These are phyloP conservation scores for Neofusicoccum umdonicola DNA, from an alignment of 2,329 filamentous ascomycete genomes.

Conservation along the genomic window DNA sequence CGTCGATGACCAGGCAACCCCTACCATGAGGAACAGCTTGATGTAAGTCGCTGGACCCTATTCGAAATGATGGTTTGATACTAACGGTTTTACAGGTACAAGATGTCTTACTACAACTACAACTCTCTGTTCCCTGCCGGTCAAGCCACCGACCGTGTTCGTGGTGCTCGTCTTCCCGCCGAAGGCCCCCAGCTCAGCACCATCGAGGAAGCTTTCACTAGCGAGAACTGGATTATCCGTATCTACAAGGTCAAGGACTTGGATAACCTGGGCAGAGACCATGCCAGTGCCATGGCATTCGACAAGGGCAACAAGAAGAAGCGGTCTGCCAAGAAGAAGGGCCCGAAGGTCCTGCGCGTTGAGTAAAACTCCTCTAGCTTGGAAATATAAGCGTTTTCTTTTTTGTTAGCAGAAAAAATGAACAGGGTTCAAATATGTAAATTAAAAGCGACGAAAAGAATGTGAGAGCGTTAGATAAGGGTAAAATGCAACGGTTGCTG, in stretches of 20 bases:
- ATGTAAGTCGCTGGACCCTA: conserved; percentile 64
- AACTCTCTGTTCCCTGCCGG: conserved; percentile 85
- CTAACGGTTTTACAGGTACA: conserved; percentile 69
- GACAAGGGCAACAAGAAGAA: conserved; percentile 82
- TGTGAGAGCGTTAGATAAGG: conserved; percentile 1
- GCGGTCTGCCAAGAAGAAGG: conserved; percentile 69
- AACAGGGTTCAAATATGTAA: neutral
- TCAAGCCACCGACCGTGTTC: conserved; percentile 87
- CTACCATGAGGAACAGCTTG: conserved; percentile 98
- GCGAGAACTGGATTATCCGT: conserved; percentile 99
- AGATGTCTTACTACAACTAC: conserved; percentile 99
- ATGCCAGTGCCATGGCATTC: conserved; percentile 67
- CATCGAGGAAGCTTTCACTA: conserved; percentile 95
- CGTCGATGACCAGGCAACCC: conserved; percentile 88
- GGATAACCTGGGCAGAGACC: conserved; percentile 91
- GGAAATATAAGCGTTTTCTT: conserved; percentile 1
- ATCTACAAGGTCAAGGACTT: conserved; percentile 99
- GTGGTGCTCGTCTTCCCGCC: conserved; percentile 75
- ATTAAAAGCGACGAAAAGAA: conserved; percentile 2
- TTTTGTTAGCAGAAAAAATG: conserved; percentile 8
- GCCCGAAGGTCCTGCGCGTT: conserved; percentile 67
- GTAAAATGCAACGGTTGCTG: neutral
- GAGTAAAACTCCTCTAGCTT: conserved; percentile 53
- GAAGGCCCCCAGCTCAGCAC: conserved; percentile 82
- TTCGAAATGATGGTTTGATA: neutral